phyloP scores from a whole-genome alignment of 2,329 filamentous ascomycete species.

The Paraphaeosphaeria minitans region DNA sequence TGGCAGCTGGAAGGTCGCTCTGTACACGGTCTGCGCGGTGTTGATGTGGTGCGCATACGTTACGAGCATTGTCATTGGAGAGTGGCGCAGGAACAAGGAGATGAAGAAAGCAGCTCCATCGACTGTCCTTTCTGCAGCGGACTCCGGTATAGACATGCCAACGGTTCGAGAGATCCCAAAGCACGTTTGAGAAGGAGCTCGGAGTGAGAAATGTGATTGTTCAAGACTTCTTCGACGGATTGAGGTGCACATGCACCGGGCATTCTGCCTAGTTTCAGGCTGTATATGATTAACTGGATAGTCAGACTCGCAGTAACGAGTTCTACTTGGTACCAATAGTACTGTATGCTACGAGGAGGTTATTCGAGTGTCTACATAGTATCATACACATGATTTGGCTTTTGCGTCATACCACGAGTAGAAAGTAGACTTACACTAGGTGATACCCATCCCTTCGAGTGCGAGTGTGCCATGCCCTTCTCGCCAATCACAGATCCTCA shows the following conservation, averaged over 20 bases:
- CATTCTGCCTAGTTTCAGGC: background rate
- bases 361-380: no score
- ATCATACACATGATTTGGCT: no score
- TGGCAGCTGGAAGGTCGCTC: background rate
- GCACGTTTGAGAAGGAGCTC: background rate
- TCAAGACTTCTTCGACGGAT: background rate
- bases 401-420: no score
- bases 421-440: no score
- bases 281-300: background rate
- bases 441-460: no score
- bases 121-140: no score
- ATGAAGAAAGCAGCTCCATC: background rate
- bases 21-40: conserved; percentile 4
- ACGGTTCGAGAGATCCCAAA: background rate
- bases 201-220: background rate
- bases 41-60: background rate
- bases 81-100: background rate
- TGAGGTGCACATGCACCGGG: background rate
- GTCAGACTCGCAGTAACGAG: background rate
- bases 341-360: no score
- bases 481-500: no score
- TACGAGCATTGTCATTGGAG: background rate
- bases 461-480: no score
- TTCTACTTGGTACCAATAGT: no score
- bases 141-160: background rate